A percentile compares a stretch with the other conserved stretches of the same genome.
Conservation (phyloP, 106 monocot genomes). For the Acorus calamus region DNA sequence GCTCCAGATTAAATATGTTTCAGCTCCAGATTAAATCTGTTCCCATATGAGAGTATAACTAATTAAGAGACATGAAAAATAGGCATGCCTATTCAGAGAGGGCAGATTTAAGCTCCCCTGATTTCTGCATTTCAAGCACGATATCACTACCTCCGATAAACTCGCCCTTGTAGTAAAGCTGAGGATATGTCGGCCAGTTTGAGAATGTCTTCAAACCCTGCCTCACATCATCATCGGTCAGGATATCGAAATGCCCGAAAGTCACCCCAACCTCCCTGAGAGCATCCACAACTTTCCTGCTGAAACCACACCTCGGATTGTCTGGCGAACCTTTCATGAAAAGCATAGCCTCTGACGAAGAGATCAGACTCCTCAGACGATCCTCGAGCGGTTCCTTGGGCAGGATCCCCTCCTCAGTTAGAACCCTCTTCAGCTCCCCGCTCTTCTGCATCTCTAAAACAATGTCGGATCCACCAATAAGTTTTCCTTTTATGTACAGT, state of each 20-base stretch:
- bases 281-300: constrained; percentile 80
- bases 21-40: no score
- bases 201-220: constrained; percentile 81
- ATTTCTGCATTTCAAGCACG: constrained; percentile 51
- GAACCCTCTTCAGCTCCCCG: no score
- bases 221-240: constrained; percentile 78
- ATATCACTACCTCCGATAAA: constrained; percentile 92
- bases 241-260: constrained; percentile 79
- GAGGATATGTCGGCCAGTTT: constrained; percentile 96
- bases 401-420: no score
- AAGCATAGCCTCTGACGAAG: constrained; percentile 53
- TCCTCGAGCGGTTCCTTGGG: constrained; percentile 37
- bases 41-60: no score
- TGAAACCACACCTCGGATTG: constrained; percentile 75
- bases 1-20: no score
- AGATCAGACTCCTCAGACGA: constrained; percentile 43
- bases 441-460: no score
- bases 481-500: no score
- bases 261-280: constrained; percentile 55
- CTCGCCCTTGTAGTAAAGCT: constrained; percentile 87
- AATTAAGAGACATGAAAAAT: no score
- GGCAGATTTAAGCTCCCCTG: constrained; percentile 69
- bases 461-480: no score
- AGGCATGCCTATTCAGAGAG: constrained; percentile 41
- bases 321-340: constrained; percentile 93